A percentile compares a stretch with the other conserved stretches of the same genome.
phyloP scores from a whole-genome alignment of 2,329 filamentous ascomycete species.

The Aspergillus sp. region DNA sequence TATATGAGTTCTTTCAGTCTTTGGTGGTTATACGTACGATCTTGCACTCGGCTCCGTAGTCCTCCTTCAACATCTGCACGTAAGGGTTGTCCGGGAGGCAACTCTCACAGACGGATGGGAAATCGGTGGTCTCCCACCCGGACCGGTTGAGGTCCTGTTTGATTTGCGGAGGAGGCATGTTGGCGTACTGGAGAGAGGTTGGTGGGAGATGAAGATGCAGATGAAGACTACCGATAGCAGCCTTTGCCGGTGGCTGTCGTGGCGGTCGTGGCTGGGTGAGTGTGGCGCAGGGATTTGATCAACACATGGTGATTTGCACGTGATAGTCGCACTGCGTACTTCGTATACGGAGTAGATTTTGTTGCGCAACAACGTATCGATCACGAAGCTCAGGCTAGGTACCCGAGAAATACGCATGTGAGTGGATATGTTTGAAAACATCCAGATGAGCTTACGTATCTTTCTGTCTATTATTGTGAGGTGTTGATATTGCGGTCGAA shows the following conservation, averaged over 20 bases:
- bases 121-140: conserved; percentile 78
- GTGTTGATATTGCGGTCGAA: not conserved
- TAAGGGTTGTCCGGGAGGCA: conserved; percentile 96
- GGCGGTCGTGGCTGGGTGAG: not conserved
- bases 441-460: not conserved
- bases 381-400: too few relatives aligned
- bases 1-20: not conserved
- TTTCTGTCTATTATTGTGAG: not conserved
- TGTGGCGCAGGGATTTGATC: conserved; percentile 5
- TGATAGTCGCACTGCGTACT: not conserved
- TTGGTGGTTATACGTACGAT: conserved; percentile 38
- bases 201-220: conserved; percentile 2
- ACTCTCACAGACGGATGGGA: conserved; percentile 65
- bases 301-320: not conserved
- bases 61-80: conserved; percentile 98
- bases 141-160: conserved; percentile 94
- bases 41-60: conserved; percentile 85
- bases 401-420: too few relatives aligned
- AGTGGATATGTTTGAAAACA: not conserved
- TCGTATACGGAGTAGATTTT: too few relatives aligned
- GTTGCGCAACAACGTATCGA: too few relatives aligned
- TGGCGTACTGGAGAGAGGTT: not conserved
- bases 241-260: conserved; percentile 4
- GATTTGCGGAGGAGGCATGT: conserved; percentile 79
- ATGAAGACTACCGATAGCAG: conserved; percentile 10